Evolutionary conservation across 371 early-diverging fungal species (phyloP), one percentile per base, ranked within the genome.

Genomic region (Mortierella sp.): DNA sequence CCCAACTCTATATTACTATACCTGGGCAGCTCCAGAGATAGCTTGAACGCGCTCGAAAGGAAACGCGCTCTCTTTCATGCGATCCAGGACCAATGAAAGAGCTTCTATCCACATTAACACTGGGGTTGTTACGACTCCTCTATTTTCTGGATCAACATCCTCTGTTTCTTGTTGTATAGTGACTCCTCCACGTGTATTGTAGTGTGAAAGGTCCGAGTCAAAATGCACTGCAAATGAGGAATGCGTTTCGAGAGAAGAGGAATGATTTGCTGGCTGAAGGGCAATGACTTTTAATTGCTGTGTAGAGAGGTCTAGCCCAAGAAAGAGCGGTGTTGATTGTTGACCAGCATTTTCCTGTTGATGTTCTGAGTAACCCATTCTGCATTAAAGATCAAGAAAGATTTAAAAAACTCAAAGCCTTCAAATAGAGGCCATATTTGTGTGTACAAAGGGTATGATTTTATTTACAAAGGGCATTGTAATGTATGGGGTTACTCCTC

Each of bases 31-130:
- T 32, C 93, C 93, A 17, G 92, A 87, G 51, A 93, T 90, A 6
- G 88, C 87, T 12, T 58, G 64, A 23, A 93, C 88, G 23, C 83
- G 75, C 23, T 63, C 60, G 77, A 82, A 70, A 19, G 81, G 63
- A 35, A 82, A 57, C 54, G 73, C 26, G 22, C 55, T 34, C 49
- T 68, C 53, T 17, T 68, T 64, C 54, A 93, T 78, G 37, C 78
- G 79, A 19, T 68, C 80, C 32, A 95, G 64, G 10, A 95, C 75
- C 31, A 85, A 37, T 43, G 93, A 93, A 12, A 95, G 62, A 2
- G 96, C 93, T 22, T 93, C 91, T 0, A 92, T 88, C 94, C 94
- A 95, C 93, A 95, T 90, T 23, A 93, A 64, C 2, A 92, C 89
- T 2, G 96, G 94, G 2, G 92, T 86, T 0, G 90, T 91, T 26